A percentile compares a stretch with the other conserved stretches of the same genome.
These are phyloP conservation scores for Collybiopsis luxurians DNA, from an alignment of 768 basidiomycete genomes.

Conservation along the genomic window DNA sequence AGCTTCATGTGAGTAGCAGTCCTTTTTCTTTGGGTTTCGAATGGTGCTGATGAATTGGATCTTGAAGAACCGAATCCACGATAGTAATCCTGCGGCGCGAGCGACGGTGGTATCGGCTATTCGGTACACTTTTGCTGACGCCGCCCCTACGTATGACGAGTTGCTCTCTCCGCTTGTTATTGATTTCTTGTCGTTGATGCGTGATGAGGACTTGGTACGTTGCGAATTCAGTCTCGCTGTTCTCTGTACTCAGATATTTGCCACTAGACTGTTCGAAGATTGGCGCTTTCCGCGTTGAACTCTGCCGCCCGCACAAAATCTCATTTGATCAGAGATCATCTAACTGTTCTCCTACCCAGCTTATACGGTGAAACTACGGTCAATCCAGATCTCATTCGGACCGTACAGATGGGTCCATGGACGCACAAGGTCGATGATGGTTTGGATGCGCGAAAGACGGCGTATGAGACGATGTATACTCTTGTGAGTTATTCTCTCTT, in stretches of 20 bases:
- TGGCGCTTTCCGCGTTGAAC: conserved; percentile 89
- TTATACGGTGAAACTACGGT: conserved; percentile 85
- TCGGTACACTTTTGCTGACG: conserved; percentile 91
- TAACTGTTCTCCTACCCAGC: conserved; percentile 70
- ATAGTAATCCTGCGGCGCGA: conserved; percentile 66
- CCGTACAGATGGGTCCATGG: conserved; percentile 97
- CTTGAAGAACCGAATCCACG: conserved; percentile 60
- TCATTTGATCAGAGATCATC: conserved; percentile 84
- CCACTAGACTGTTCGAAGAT: conserved; percentile 86
- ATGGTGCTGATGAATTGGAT: neutral
- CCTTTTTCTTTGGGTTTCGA: neutral
- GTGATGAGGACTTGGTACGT: conserved; percentile 82
- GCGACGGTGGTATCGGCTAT: conserved; percentile 93
- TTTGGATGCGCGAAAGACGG: conserved; percentile 92
- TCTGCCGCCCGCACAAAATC: conserved; percentile 95
- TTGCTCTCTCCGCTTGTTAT: conserved; percentile 83
- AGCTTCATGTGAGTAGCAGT: conserved; percentile 69
- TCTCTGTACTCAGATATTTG: neutral
- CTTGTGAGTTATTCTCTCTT: conserved; percentile 48
- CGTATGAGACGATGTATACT: conserved; percentile 97
- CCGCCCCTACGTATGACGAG: conserved; percentile 83
- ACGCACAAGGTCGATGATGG: conserved; percentile 97
- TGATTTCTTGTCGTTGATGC: conserved; percentile 88
- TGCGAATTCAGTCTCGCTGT: neutral
- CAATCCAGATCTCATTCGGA: conserved; percentile 77